Base-by-base conservation (phyloP, 768 basidiomycete species). In the Amyloporia xantha region DNA sequence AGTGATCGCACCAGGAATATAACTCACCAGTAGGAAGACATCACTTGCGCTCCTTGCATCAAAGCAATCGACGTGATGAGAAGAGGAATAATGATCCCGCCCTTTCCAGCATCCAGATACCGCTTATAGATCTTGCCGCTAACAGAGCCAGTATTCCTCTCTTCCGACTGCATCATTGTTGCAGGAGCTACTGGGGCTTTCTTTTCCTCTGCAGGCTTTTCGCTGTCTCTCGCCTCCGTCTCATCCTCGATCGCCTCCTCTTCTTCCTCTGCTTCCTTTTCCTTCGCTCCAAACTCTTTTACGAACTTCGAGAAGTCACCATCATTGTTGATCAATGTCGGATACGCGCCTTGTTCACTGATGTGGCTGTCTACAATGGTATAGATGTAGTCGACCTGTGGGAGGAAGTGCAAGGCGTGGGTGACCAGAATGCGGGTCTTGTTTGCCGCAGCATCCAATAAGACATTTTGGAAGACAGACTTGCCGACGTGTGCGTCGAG, bases 401-500 rank as follows among this genome's bases (percentile, higher is more conserved):
- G 86, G 21, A 97, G 76, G 71, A 94, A 88, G 66, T 95, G 91
- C 7, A 95, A 73, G 1, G 89, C 91, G 59, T 95, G 91, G 0
- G 93, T 97, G 40, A 95, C 91, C 44, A 97, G 79, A 40, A 97
- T 72, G 24, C 90, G 78, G 6, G 93, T 95, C 63, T 90, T 91
- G 38, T 74, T 77, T 4, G 70, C 61, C 12, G 79, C 69, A 13
- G 73, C 76, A 47, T 79, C 78, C 49, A 81, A 73, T 41, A 95
- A 75, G 10, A 91, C 86, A 50, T 93, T 84, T 59, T 87, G 79
- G 70, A 95, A 92, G 12, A 94, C 82, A 2, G 80, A 76, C 63
- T 87, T 88, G 35, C 91, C 92, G 42, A 95, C 91, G 60, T 93
- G 91, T 4, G 91, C 91, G 62, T 97, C 93, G 10, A 97, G 76